Conservation (phyloP, 352 stramenopile genomes). For the Pythium pyrilobum region DNA sequence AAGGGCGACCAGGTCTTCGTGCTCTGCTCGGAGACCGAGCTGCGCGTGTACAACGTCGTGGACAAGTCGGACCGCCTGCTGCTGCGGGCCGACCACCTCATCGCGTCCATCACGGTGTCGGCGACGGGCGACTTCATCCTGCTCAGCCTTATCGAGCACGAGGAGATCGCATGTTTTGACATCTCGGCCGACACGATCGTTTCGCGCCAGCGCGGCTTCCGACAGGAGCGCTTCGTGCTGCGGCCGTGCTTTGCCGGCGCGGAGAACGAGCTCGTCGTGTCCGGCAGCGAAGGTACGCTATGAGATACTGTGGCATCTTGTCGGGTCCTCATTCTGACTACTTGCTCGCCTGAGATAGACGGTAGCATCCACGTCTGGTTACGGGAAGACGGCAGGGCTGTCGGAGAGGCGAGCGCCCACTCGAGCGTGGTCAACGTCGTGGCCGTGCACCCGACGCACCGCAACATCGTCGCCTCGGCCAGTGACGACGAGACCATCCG, state of each 20-base stretch:
- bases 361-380: constrained; percentile 56
- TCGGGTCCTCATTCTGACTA: too few species aligned
- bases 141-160: constrained; percentile 54
- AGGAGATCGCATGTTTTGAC: constrained; percentile 55
- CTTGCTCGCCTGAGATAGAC: too few species aligned
- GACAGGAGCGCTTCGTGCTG: constrained; percentile 58
- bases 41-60: constrained; percentile 56
- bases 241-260: constrained; percentile 52
- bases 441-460: constrained; percentile 38
- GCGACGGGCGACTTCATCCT: constrained; percentile 42
- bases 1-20: constrained; percentile 50
- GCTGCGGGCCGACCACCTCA: constrained; percentile 41
- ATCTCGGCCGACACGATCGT: constrained; percentile 35
- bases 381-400: constrained; percentile 40
- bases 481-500: constrained; percentile 72
- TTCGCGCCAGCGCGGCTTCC: constrained; percentile 47
- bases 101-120: constrained; percentile 53
- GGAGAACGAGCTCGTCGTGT: constrained; percentile 48
- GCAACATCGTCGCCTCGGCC: constrained; percentile 53
- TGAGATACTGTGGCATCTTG: too few species aligned
- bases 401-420: constrained; percentile 37
- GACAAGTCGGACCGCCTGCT: constrained; percentile 57
- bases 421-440: constrained; percentile 73
- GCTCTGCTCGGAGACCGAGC: constrained; percentile 44
- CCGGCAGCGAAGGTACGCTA: constrained; percentile 62